Evolutionary conservation across 2,329 filamentous ascomycete genomes (phyloP).

Genomic region (Monilinia laxa): DNA sequence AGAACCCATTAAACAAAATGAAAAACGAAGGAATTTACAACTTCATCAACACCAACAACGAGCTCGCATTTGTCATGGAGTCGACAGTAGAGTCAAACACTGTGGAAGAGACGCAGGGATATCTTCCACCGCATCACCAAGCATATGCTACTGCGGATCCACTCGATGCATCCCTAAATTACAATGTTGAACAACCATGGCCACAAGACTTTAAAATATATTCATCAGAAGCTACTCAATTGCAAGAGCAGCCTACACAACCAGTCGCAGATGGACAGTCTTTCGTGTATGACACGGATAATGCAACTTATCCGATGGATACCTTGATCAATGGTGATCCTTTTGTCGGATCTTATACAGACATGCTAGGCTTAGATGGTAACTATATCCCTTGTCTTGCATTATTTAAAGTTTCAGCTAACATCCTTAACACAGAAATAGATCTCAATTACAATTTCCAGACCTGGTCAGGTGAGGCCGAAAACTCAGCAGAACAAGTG

Average conservation of each 20-base stretch:
- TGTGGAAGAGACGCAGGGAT: background rate
- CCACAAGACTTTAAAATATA: background rate
- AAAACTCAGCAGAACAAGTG: background rate
- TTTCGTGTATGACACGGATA: background rate
- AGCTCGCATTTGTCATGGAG: background rate
- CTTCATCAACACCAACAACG: background rate
- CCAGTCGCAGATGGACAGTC: background rate
- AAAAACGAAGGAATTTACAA: no score
- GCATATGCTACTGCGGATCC: background rate
- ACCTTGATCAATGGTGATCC: background rate
- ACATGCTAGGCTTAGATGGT: background rate
- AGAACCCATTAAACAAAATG: background rate
- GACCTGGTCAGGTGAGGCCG: rapidly evolving
- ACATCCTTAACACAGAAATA: background rate
- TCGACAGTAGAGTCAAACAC: no score
- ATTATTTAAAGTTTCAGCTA: background rate
- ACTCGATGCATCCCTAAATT: background rate
- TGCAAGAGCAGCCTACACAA: background rate
- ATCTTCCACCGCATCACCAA: background rate
- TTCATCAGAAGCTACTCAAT: no score
- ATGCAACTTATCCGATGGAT: background rate
- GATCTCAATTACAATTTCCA: background rate
- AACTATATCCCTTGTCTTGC: background rate
- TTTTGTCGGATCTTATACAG: background rate
- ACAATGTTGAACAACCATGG: background rate